phyloP scores from a whole-genome alignment of 2,329 filamentous ascomycete genomes.

The Monosporascus ibericus region DNA sequence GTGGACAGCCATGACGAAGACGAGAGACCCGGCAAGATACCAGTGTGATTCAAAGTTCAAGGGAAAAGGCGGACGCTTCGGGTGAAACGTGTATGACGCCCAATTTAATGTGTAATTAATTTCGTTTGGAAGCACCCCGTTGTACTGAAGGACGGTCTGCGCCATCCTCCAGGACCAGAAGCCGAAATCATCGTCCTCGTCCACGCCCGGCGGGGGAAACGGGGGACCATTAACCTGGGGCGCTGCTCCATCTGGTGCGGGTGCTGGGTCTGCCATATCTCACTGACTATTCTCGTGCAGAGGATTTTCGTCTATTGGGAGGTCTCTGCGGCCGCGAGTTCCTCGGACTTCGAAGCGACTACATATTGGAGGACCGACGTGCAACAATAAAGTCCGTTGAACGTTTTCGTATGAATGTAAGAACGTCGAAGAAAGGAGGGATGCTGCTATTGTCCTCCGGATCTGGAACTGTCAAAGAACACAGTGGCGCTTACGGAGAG shows the following conservation, averaged over 20 bases:
- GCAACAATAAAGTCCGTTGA: background rate
- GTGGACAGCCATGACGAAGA: constrained; percentile 7
- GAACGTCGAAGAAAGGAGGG: background rate
- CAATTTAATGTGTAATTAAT: background rate
- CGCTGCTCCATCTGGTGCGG: too few relatives aligned
- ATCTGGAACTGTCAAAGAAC: background rate
- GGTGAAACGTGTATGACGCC: constrained; percentile 1
- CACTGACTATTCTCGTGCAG: too few relatives aligned
- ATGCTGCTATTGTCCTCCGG: background rate
- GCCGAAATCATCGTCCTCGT: too few relatives aligned
- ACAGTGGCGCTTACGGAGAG: background rate
- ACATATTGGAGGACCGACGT: background rate
- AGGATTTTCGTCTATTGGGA: too few relatives aligned
- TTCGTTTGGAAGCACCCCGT: background rate
- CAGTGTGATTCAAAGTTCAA: constrained; percentile 12
- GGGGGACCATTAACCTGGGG: too few relatives aligned
- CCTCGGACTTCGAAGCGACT: background rate
- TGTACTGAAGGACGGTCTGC: background rate
- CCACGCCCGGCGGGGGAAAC: too few relatives aligned
- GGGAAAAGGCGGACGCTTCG: constrained; percentile 11
- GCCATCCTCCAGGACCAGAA: too few relatives aligned
- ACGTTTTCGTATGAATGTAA: background rate
- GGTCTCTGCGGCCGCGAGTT: background rate
- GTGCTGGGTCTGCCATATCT: too few relatives aligned
- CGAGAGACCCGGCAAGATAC: constrained; percentile 9